These are phyloP conservation scores for Mikania micrantha DNA, from an alignment of 129 eudicot genomes.

Conservation along the genomic window DNA sequence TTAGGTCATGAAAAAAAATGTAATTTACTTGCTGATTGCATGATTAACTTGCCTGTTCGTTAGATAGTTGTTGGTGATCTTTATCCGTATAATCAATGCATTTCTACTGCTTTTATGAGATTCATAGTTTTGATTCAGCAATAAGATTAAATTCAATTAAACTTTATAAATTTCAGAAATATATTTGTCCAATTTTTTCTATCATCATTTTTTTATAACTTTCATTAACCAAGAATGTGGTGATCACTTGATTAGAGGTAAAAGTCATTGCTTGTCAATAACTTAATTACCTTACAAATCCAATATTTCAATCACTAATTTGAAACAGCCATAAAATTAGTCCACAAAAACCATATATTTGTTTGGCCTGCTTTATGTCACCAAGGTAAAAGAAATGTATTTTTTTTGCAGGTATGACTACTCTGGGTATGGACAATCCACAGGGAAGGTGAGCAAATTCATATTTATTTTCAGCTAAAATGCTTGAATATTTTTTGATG, in stretches of 20 bases:
- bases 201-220: neutral
- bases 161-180: too few relatives aligned
- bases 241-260: neutral
- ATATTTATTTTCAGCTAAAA: slow-evolving; percentile 3
- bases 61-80: too few relatives aligned
- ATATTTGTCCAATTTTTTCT: neutral
- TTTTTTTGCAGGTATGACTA: slow-evolving; percentile 73
- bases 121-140: neutral
- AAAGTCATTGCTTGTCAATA: neutral
- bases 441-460: slow-evolving; percentile 66
- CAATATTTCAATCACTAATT: neutral
- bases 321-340: neutral
- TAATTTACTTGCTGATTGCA: neutral
- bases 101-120: neutral
- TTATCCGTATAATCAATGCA: too few relatives aligned
- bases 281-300: neutral
- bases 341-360: too few relatives aligned
- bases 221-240: too few relatives aligned
- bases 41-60: too few relatives aligned
- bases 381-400: slow-evolving; percentile 6
- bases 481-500: too few relatives aligned
- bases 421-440: slow-evolving; percentile 88
- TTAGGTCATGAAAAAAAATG: too few relatives aligned
- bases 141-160: neutral
- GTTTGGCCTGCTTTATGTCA: too few relatives aligned